Evolutionary conservation across 352 stramenopile genomes (phyloP).

Genomic region (Pythium rhizo-oryzae): DNA sequence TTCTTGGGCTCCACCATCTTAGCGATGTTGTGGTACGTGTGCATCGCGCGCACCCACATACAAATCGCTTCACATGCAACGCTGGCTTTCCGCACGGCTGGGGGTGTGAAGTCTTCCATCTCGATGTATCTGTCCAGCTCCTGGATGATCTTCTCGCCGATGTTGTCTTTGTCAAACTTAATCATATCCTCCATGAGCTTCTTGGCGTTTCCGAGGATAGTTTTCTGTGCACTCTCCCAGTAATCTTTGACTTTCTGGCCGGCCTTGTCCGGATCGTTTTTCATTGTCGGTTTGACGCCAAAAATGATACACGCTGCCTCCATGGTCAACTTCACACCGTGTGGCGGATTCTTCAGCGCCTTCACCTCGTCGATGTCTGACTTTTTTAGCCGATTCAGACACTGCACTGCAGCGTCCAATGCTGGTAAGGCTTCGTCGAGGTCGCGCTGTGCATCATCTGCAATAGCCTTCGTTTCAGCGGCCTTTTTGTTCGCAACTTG

Average conservation of each 20-base stretch:
- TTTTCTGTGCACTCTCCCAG: constrained; percentile 89
- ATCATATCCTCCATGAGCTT: constrained; percentile 91
- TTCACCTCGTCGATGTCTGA: constrained; percentile 95
- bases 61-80: constrained; percentile 93
- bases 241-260: constrained; percentile 92
- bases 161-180: constrained; percentile 92
- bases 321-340: constrained; percentile 89
- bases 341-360: constrained; percentile 85
- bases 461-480: constrained; percentile 92
- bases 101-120: constrained; percentile 90
- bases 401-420: constrained; percentile 91
- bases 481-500: constrained; percentile 92
- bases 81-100: constrained; percentile 89
- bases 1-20: constrained; percentile 95
- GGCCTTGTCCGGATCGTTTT: constrained; percentile 89
- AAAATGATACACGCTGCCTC: constrained; percentile 95
- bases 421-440: constrained; percentile 92
- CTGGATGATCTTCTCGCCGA: constrained; percentile 85
- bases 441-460: constrained; percentile 91
- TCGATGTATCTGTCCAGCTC: constrained; percentile 91
- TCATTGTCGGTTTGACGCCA: constrained; percentile 90
- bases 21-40: constrained; percentile 92
- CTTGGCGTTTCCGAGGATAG: constrained; percentile 84
- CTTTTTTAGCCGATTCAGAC: constrained; percentile 92
- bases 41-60: constrained; percentile 94